Evolutionary conservation across 1,284 basidiomycete species (phyloP), one percentile per base, ranked within the genome.

Genomic region (Jaminaea rosea): DNA sequence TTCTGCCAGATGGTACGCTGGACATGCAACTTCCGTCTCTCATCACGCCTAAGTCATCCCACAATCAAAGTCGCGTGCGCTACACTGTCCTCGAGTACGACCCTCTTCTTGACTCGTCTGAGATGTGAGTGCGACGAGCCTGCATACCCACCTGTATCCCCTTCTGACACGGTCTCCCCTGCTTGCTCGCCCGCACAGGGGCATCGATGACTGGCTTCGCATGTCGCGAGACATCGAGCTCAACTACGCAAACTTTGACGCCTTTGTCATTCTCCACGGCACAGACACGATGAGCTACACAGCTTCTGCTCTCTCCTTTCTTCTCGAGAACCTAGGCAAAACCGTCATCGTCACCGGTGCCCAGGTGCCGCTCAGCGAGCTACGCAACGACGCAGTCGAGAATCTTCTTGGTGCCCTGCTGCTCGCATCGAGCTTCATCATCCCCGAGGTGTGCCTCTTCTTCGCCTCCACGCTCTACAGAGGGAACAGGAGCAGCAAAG

Each of bases 191-290:
- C n/a, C n/a, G n/a, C n/a, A n/a, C n/a, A n/a, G n/a, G n/a, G 48
- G 72, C 57, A 58, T 58, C 49, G 60, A 69, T 84, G 89, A 92
- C 68, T 93, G 88, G 87, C 84, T 90, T 58, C 80, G 86, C 5
- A 84, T 94, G 32, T 86, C 88, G 0, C 84, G 83, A 4, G 91
- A 94, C 69, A 89, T 94, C 55, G 88, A 91, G 65, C 81, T 90
- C 46, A 93, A 93, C 71, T 91, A 92, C 63, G 65, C 77, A 44
- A 72, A 78, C 17, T 94, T 88, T 67, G 90, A 94, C 67, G 87
- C 86, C 0, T 94, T 94, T 68, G 84, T 94, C 24, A 78, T 94
- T 27, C 77, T 94, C 9, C 90, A 94, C 72, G 90, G 90, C 31
- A 75, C 73, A 13, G 73, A 73, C 62, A 63, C 89, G 0, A 91